Base-by-base conservation (phyloP, 2,329 filamentous ascomycete species). In the Colletotrichum sp. region DNA sequence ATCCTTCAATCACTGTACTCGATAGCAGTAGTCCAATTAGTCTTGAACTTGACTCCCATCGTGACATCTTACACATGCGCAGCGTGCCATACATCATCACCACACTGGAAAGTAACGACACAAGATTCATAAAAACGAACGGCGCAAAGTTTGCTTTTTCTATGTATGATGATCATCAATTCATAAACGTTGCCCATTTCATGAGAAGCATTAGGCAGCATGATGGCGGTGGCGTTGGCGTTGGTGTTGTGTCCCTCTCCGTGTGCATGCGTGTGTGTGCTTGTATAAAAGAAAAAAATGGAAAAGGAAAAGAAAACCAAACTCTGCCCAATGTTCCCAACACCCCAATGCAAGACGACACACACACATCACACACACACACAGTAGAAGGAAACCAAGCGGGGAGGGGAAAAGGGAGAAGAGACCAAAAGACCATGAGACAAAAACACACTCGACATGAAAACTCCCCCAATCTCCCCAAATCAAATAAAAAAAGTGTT, bases 151-250 rank as follows among this genome's bases (percentile, higher is more conserved):
- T 66, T 49, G 59, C 68, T 71, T 71, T 68, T 74, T 71, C 72
- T 71, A 71, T 74, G 67, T 74, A 71, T 74, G 72, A 74, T 74
- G 34, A 71, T 74, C 72, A 71, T 74, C 72, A 74, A 74, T 71
- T 74, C 72, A 74, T 74, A 74, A 74, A 74, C 72, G 72, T 74
- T 66, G 63, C 67, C 72, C 68, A 52, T 68, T 74, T 74, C 72
- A 65, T 74, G 36, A 74, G 72, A 71, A 65, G 72, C 72, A 74
- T 74, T 74, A 74, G 67, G 72, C 72, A 74, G 67, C 67, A 59
- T 71, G 67, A 74, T 65, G 70, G 63, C 60, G 44, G 63, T 66
- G 39, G 34, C 21, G n/a, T 16, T 3, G 63, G 63, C 8, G 28
- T 32, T 21, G 28, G 18, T n/a, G 18, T 32, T 32, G 28, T 62